These are phyloP conservation scores for Didymellaceae sp. DNA, from an alignment of 2,329 filamentous ascomycete genomes.

Conservation along the genomic window DNA sequence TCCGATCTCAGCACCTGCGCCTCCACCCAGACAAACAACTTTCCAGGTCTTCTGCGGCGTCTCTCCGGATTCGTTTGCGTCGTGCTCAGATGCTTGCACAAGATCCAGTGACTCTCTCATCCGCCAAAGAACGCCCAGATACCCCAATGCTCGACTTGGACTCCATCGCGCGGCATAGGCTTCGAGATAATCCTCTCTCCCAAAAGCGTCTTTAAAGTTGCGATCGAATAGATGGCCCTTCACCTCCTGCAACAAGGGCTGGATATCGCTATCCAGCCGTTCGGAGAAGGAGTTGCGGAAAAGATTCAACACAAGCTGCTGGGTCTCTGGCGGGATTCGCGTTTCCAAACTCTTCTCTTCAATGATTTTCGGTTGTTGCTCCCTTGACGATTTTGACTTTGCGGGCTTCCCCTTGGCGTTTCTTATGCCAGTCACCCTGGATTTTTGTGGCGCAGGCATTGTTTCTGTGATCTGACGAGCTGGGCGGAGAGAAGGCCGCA, in stretches of 20 bases:
- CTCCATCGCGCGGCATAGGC: constrained; percentile 93
- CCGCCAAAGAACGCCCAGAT: constrained; percentile 65
- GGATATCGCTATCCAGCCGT: constrained; percentile 54
- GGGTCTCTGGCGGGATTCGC: constrained; percentile 59
- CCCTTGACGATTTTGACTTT: constrained; percentile 13
- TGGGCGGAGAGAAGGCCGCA: constrained; percentile 12
- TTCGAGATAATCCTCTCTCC: constrained; percentile 70
- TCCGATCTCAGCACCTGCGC: constrained; percentile 71
- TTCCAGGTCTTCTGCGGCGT: constrained; percentile 31
- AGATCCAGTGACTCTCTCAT: constrained; percentile 32
- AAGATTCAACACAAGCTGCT: constrained; percentile 75
- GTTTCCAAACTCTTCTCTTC: constrained; percentile 17
- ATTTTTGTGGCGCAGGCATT: constrained; percentile 13
- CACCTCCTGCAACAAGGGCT: constrained; percentile 73
- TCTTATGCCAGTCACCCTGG: constrained; percentile 18
- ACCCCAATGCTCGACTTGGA: constrained; percentile 82
- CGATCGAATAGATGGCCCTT: constrained; percentile 86
- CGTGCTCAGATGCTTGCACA: not conserved
- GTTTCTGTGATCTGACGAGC: not conserved
- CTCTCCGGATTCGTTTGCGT: not conserved
- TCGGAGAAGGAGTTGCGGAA: constrained; percentile 70
- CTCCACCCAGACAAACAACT: constrained; percentile 67
- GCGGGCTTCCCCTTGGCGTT: constrained; percentile 25
- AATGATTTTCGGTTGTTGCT: constrained; percentile 14
- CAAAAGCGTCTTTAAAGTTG: constrained; percentile 84